Conservation (phyloP, 768 basidiomycete species). For the Hirschioporus abietinus region DNA sequence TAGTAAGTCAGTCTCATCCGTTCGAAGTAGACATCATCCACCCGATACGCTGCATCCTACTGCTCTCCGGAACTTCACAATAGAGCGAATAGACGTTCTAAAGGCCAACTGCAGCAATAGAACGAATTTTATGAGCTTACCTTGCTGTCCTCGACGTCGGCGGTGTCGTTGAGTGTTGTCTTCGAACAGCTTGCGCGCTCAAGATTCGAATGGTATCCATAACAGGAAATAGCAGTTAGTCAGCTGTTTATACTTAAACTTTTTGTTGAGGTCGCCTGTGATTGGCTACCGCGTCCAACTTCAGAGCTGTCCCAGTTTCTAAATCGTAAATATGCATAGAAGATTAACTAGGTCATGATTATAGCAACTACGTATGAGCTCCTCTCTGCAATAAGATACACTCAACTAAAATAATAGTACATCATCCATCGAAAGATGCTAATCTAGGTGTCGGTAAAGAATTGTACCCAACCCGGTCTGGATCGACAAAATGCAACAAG, state of each 20-base stretch:
- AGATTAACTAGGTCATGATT: too few relatives aligned
- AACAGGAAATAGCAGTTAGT: background rate
- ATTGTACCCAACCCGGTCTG: background rate
- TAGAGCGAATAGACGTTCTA: background rate
- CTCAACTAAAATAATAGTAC: too few relatives aligned
- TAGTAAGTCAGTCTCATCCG: constrained; percentile 4
- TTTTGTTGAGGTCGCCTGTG: too few relatives aligned
- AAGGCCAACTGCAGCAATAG: background rate
- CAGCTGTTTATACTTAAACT: background rate
- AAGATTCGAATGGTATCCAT: background rate
- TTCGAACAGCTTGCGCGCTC: background rate
- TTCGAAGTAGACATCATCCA: background rate
- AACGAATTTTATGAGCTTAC: constrained; percentile 1
- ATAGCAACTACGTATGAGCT: too few relatives aligned
- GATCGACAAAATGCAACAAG: background rate
- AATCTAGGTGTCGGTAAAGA: background rate
- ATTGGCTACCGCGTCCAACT: too few relatives aligned
- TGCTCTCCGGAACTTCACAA: background rate
- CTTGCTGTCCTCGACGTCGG: constrained; percentile 1
- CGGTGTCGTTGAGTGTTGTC: background rate
- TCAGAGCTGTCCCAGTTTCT: too few relatives aligned
- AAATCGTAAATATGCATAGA: too few relatives aligned
- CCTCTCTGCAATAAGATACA: too few relatives aligned
- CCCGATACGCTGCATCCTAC: background rate
- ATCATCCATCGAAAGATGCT: too few relatives aligned